phyloP scores from a whole-genome alignment of 1,284 basidiomycete genomes.

The Ceratobasidium sp. region DNA sequence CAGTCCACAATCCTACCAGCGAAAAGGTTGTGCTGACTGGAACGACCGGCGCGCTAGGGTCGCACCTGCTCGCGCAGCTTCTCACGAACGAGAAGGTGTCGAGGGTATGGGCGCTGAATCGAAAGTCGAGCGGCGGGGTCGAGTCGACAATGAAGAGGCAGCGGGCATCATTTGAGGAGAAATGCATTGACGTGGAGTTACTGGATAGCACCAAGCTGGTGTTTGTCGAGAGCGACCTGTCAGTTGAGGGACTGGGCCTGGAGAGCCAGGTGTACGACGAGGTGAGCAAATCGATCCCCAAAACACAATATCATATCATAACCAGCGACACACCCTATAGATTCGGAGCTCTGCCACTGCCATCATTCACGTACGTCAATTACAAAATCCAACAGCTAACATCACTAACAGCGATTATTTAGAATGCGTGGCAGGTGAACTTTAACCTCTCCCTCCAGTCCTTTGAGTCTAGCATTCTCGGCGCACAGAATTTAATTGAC shows the following conservation, averaged over 20 bases:
- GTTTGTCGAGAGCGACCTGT: conserved; percentile 49
- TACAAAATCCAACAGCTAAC: not conserved
- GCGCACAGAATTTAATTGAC: conserved; percentile 40
- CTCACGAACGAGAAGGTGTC: conserved; percentile 41
- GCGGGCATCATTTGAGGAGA: conserved; percentile 34
- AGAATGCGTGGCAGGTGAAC: conserved; percentile 52
- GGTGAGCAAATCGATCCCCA: conserved; percentile 45
- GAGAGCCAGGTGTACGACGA: conserved; percentile 48
- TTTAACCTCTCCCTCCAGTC: conserved; percentile 44
- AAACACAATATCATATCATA: not conserved
- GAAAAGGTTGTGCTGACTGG: conserved; percentile 54
- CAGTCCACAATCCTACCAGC: not conserved
- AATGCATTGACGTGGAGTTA: conserved; percentile 12
- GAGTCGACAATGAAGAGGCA: conserved; percentile 33
- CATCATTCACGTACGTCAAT: conserved; percentile 51
- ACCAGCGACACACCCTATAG: not conserved
- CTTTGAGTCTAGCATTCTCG: conserved; percentile 44
- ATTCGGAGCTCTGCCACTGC: conserved; percentile 50
- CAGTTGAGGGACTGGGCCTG: conserved; percentile 49
- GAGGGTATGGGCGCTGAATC: conserved; percentile 43
- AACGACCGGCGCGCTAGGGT: conserved; percentile 54
- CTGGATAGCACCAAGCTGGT: conserved; percentile 40
- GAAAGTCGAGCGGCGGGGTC: not conserved
- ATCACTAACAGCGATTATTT: conserved; percentile 54
- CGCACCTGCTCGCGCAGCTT: conserved; percentile 50